Evolutionary conservation across 2,329 filamentous ascomycete species (phyloP), one percentile per base, ranked within the genome.

Genomic region (Leptographium flavum): DNA sequence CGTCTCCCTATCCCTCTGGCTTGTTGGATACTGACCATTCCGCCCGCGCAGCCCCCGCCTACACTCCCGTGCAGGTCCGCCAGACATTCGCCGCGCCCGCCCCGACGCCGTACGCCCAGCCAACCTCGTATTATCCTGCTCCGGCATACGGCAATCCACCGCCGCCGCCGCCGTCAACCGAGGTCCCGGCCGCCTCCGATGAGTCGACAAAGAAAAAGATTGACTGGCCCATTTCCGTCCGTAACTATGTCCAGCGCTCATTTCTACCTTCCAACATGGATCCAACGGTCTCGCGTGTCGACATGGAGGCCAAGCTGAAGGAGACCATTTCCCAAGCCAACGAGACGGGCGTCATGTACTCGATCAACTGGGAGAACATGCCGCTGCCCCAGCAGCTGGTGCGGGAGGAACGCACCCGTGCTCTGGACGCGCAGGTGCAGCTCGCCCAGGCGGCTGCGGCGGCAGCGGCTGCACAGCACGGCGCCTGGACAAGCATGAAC

Each of bases 311-410:
- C 49, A 93, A 87, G 58, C 69, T 98, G 51, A 94, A 90, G 63
- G 68, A 81, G 49, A 82, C 87, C 54, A 95, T 98, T 59, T 85
- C 82, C 49, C 71, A 79, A 45, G 86, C 86, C 51, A 87, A 86
- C 53, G 82, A 90, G 55, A 74, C 67, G 54, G 75, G 81, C 53
- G 73, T 74, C 45, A 74, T 95, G 57, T 71, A 82, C 58, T 71
- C 71, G 23, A 78, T 85, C 60, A 76, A 95, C 66, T 98, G 92
- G 92, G 75, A 83, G 51, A 73, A 67, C 23, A 75, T 93, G 67
- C 85, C 84, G 36, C 69, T 95, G 14, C 92, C 92, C 6, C 90
- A 96, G 62, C 71, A 85, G 50, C 70, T 95, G 62, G 81, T 95
- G 50, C 75, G 74, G 58, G 74, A 75, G 54, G 85, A 87, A 61